A percentile compares a stretch with the other conserved stretches of the same genome.
phyloP scores from a whole-genome alignment of 208 protist genomes.

The Crithidia brevicula region DNA sequence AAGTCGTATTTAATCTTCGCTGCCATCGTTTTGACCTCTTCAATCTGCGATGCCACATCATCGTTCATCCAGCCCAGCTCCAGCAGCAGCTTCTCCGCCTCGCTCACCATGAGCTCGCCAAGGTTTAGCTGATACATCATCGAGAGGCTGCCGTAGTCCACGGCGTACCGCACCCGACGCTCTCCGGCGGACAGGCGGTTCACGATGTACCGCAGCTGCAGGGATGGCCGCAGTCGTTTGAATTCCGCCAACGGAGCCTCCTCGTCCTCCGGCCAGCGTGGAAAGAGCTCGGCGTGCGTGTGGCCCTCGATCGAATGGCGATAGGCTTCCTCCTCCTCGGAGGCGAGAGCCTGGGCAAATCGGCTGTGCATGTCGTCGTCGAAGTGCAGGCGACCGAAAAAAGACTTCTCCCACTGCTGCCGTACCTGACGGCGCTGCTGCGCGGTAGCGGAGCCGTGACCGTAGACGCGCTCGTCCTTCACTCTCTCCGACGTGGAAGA shows the following conservation, averaged over 20 bases:
- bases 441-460: constrained; percentile 43
- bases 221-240: constrained; percentile 40
- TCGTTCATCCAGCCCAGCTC: constrained; percentile 83
- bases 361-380: constrained; percentile 84
- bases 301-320: constrained; percentile 20
- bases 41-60: constrained; percentile 55
- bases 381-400: constrained; percentile 83
- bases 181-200: constrained; percentile 78
- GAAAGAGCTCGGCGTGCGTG: constrained; percentile 53
- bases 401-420: constrained; percentile 85
- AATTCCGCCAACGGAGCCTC: constrained; percentile 68
- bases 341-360: constrained; percentile 53
- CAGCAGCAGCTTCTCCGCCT: constrained; percentile 66
- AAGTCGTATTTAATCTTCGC: constrained; percentile 75
- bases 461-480: constrained; percentile 29
- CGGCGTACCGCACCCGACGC: constrained; percentile 73
- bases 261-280: constrained; percentile 75
- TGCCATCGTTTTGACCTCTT: constrained; percentile 47
- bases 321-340: constrained; percentile 47
- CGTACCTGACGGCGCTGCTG: constrained; percentile 67
- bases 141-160: constrained; percentile 77
- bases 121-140: constrained; percentile 91
- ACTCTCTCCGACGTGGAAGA: constrained; percentile 1
- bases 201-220: constrained; percentile 76
- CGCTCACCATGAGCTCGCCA: constrained; percentile 77